phyloP scores from a whole-genome alignment of 73 alveolate species.

The Loxodes magnus region DNA sequence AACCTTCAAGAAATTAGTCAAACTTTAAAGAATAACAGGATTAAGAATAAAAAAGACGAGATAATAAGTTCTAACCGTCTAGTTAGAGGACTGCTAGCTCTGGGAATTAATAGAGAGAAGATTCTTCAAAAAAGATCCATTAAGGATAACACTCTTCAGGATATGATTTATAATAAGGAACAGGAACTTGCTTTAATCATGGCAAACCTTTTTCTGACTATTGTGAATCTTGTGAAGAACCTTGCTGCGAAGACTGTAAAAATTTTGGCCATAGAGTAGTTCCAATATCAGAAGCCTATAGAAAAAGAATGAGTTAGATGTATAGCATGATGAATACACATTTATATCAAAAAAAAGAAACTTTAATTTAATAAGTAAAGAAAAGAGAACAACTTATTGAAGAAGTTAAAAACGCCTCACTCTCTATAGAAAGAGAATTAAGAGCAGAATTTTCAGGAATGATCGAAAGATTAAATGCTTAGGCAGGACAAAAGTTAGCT shows the following conservation, averaged over 20 bases:
- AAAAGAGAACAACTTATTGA: neutral
- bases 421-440: constrained; percentile 1
- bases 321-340: neutral
- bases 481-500: constrained; percentile 7
- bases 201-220: no score
- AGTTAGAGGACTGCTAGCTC: no score
- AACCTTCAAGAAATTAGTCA: no score
- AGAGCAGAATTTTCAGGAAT: constrained; percentile 9
- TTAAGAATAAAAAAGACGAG: no score
- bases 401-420: neutral
- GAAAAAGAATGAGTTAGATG: neutral
- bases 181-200: no score
- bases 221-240: constrained; percentile 5
- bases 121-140: no score
- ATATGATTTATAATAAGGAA: no score
- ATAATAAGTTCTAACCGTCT: no score
- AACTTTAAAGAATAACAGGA: no score
- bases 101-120: no score
- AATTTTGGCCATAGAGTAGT: neutral
- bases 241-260: constrained; percentile 9
- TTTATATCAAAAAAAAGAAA: neutral
- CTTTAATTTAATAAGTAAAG: neutral
- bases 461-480: constrained; percentile 9
- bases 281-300: neutral
- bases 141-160: no score